A percentile compares a stretch with the other conserved stretches of the same genome.
Evolutionary conservation across 176 grass and related monocot species (phyloP).

Genomic region (Oryza meridionalis): DNA sequence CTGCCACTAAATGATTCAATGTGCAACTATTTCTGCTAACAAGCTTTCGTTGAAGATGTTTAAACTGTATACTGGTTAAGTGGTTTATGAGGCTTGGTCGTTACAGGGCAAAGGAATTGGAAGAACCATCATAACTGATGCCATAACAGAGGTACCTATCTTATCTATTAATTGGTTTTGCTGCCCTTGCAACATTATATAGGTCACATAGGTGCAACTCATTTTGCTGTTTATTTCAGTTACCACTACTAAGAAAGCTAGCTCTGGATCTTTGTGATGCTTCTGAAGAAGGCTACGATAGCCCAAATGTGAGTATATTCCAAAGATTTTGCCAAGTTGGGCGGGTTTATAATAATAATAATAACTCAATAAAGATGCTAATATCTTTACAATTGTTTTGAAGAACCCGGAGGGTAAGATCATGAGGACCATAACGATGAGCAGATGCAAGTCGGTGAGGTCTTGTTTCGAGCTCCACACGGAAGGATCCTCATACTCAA

Average conservation of each 20-base stretch:
- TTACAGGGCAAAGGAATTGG: conserved; percentile 73
- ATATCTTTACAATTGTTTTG: conserved; percentile 3
- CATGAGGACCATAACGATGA: conserved; percentile 63
- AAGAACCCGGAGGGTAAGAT: conserved; percentile 45
- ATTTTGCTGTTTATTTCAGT: conserved; percentile 37
- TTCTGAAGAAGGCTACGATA: conserved; percentile 72
- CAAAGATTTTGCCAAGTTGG: background rate
- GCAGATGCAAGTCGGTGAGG: conserved; percentile 65
- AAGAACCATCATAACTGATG: conserved; percentile 62
- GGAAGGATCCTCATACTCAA: conserved; percentile 34
- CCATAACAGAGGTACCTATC: conserved; percentile 55
- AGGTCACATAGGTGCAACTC: background rate
- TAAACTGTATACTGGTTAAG: background rate
- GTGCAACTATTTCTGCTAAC: background rate
- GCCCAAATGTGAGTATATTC: conserved; percentile 52
- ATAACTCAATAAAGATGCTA: background rate
- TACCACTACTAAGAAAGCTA: conserved; percentile 61
- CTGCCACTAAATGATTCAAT: background rate
- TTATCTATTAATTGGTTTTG: background rate
- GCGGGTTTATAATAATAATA: too few species aligned
- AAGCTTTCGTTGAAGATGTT: background rate
- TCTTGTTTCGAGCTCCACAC: conserved; percentile 36
- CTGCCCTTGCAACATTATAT: background rate
- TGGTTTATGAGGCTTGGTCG: conserved; percentile 21
- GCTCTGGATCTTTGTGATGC: conserved; percentile 84